Conservation (phyloP, 805 yeast genomes). For the Kazachstania bromeliacearum region DNA sequence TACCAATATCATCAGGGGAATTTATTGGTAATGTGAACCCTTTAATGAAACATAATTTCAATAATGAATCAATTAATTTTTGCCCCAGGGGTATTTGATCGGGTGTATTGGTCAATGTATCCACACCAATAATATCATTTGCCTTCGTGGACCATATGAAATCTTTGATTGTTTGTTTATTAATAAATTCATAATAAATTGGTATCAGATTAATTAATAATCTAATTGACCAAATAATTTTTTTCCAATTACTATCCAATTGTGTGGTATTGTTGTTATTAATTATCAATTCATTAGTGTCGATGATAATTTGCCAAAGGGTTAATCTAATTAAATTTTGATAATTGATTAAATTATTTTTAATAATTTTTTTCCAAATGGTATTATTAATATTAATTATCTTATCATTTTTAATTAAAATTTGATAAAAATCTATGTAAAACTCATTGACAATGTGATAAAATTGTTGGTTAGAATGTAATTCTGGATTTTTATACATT, state of each 20-base stretch:
- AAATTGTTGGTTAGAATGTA: no score
- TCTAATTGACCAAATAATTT: slow-evolving; percentile 56
- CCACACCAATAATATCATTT: slow-evolving; percentile 9
- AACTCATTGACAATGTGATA: no score
- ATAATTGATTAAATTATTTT: slow-evolving; percentile 3
- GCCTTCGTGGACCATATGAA: slow-evolving; percentile 5
- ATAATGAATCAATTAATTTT: slow-evolving; percentile 17
- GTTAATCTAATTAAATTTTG: slow-evolving; percentile 36
- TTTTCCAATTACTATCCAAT: slow-evolving; percentile 34
- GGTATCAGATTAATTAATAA: slow-evolving; percentile 60
- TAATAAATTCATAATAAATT: slow-evolving; percentile 44
- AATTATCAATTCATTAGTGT: slow-evolving; percentile 12
- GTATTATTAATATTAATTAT: not conserved
- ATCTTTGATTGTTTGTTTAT: not conserved
- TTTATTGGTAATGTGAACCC: slow-evolving; percentile 20
- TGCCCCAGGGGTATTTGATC: slow-evolving; percentile 30
- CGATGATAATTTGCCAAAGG: slow-evolving; percentile 27
- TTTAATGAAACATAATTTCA: slow-evolving; percentile 22
- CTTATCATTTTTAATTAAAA: not conserved
- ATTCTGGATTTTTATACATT: no score
- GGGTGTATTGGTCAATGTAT: slow-evolving; percentile 1
- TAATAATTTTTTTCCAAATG: not conserved
- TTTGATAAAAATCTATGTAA: not conserved
- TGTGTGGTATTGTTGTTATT: not conserved
- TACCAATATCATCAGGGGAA: not conserved